Percentiles rank a stretch among this genome's conserved stretches.
Evolutionary conservation across 768 basidiomycete genomes (phyloP).

Genomic region (Tulasnella sp.): DNA sequence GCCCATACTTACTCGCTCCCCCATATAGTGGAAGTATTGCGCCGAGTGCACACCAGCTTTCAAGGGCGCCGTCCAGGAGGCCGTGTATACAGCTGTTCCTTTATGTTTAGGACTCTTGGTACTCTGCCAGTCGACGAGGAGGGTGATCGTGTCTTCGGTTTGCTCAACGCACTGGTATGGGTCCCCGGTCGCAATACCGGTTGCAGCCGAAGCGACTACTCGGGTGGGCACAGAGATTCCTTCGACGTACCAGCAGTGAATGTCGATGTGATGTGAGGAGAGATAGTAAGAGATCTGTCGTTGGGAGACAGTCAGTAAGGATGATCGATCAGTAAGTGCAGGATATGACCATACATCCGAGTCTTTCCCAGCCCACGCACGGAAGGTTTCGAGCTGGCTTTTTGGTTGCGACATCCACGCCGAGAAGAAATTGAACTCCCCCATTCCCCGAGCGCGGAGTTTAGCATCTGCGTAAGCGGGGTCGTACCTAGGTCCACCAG

Average conservation of each 20-base stretch:
- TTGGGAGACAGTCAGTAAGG: constrained; percentile 12
- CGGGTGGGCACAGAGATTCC: constrained; percentile 23
- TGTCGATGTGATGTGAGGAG: constrained; percentile 84
- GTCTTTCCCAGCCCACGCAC: constrained; percentile 89
- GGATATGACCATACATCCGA: constrained; percentile 66
- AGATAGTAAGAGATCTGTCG: constrained; percentile 51
- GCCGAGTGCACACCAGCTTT: constrained; percentile 82
- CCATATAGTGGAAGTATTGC: constrained; percentile 95
- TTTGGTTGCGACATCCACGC: constrained; percentile 99
- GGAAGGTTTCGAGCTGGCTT: constrained; percentile 87
- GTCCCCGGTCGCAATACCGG: constrained; percentile 80
- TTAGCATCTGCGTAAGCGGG: constrained; percentile 88
- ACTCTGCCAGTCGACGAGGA: constrained; percentile 89
- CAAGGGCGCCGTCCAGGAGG: constrained; percentile 87
- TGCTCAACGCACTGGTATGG: constrained; percentile 76
- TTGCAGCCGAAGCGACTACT: constrained; percentile 81
- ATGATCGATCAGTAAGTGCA: not conserved
- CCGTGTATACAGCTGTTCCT: constrained; percentile 85
- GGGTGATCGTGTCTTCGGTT: constrained; percentile 92
- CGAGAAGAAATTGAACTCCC: constrained; percentile 91
- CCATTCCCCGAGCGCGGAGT: constrained; percentile 57
- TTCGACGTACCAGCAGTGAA: constrained; percentile 29
- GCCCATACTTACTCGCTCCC: constrained; percentile 61
- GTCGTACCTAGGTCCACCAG: constrained; percentile 33
- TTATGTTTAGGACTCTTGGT: constrained; percentile 57